Percentiles rank a stretch among this genome's conserved stretches.
These are phyloP conservation scores for Salvia splendens DNA, from an alignment of 257 asterid species.

Conservation along the genomic window DNA sequence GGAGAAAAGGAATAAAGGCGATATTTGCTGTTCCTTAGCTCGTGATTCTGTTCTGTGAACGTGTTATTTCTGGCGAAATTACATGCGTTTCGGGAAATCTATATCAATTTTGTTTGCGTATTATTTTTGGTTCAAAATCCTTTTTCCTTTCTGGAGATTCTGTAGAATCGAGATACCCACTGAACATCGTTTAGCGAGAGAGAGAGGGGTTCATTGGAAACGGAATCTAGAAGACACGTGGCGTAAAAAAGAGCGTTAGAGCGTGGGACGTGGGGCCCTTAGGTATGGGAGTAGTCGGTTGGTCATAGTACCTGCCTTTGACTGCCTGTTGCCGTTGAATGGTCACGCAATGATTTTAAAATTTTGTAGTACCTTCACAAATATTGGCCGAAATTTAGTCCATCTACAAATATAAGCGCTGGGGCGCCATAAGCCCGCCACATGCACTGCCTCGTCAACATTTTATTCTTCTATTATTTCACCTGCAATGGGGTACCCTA, in stretches of 20 bases:
- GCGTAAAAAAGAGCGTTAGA: slow-evolving; percentile 29
- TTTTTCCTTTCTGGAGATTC: slow-evolving; percentile 29
- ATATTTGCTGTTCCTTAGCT: slow-evolving; percentile 19
- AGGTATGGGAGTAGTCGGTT: slow-evolving; percentile 9
- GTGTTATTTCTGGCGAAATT: slow-evolving; percentile 6
- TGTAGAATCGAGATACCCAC: slow-evolving; percentile 33
- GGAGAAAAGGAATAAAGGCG: slow-evolving; percentile 11
- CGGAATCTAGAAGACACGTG: slow-evolving; percentile 36
- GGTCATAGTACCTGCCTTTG: slow-evolving; percentile 26
- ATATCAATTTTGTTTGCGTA: background rate
- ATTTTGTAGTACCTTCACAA: too few relatives aligned
- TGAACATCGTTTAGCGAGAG: slow-evolving; percentile 7
- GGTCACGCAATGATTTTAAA: slow-evolving; percentile 11
- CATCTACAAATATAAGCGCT: too few relatives aligned
- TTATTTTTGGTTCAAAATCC: slow-evolving; percentile 13
- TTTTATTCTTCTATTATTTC: too few relatives aligned
- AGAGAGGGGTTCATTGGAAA: slow-evolving; percentile 18
- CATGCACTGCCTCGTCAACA: too few relatives aligned
- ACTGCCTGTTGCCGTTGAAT: slow-evolving; percentile 17
- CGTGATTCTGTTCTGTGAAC: slow-evolving; percentile 14
- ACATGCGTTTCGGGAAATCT: slow-evolving; percentile 16
- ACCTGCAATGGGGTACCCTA: too few relatives aligned
- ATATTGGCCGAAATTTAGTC: too few relatives aligned
- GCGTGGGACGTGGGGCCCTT: slow-evolving; percentile 25
- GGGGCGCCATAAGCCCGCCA: too few relatives aligned